A percentile compares a stretch with the other conserved stretches of the same genome.
phyloP scores from a whole-genome alignment of 1,284 basidiomycete genomes.

The Rhodotorula sp. region DNA sequence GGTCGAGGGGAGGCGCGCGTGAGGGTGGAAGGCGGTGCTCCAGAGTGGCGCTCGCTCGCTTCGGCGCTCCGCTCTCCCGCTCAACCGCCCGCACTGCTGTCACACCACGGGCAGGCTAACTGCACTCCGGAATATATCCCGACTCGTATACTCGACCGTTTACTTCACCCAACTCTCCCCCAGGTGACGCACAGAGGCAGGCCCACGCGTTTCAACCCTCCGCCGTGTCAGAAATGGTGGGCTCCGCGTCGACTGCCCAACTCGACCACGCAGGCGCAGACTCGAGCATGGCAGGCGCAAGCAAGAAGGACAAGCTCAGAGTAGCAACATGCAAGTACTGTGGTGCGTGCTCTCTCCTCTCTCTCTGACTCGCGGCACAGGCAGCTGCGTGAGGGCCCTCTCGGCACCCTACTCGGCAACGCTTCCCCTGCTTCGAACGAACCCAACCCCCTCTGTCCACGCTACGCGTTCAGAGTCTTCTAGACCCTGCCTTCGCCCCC shows the following conservation, averaged over 20 bases:
- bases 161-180: background rate
- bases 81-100: background rate
- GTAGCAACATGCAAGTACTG: conserved; percentile 11
- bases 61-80: too few species aligned
- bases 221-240: too few species aligned
- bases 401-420: background rate
- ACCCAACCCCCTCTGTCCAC: too few species aligned
- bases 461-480: too few species aligned
- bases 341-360: background rate
- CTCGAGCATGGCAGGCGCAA: background rate
- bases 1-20: too few species aligned
- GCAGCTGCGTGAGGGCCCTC: background rate
- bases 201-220: background rate
- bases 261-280: background rate
- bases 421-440: too few species aligned
- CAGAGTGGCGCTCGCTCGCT: too few species aligned
- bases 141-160: background rate
- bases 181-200: background rate
- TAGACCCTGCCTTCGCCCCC: too few species aligned
- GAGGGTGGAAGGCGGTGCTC: too few species aligned
- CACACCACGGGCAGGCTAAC: background rate
- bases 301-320: conserved; percentile 10
- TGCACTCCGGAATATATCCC: background rate
- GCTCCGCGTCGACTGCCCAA: background rate
- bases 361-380: background rate